Evolutionary conservation across 179 eudicot species (phyloP), one percentile per base, ranked within the genome.

Genomic region (Heliamphora pulchella): DNA sequence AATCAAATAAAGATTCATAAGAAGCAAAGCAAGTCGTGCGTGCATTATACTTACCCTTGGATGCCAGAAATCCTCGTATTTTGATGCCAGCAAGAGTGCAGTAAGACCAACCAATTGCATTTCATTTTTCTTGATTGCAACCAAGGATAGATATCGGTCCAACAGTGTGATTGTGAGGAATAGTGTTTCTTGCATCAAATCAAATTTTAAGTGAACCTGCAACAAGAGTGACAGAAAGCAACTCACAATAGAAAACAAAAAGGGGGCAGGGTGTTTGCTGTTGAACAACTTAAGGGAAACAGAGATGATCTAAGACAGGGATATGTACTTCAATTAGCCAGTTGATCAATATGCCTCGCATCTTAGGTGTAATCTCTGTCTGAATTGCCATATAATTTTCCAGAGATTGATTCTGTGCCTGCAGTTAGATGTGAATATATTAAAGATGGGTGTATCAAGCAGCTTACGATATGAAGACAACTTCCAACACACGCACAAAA

Each of bases 21-120:
- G 51, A 10, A 71, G 66, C 20, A 57, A 80, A 61, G 41, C 9
- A 1, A 55, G n/a, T 20, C 51, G 65, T 53, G 41, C 39, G 59
- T 74, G 74, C 57, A 75, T 63, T 69, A 67, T 50, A 73, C 20
- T 73, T 89, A 95, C 99, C 91, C 93, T 89, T 82, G 99, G 99
- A 83, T 94, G 98, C 98, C 97, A 96, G 76, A 91, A 94, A 87
- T 96, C 99, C 87, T 96, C 99, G 78, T 96, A 96, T 83, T 96
- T 96, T 54, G 99, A 96, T 61, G 99, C 99, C 81, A 96, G 87
- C 82, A 96, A 85, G 50, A 96, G 93, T 78, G 97, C 86, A 59
- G 98, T 91, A 86, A 96, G 94, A 80, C 98, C 99, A 84, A 92
- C 93, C 85, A 96, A 80, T 86, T 96, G 99, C 88, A 94, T 78